These are phyloP conservation scores for Westerdykella aurantiaca DNA, from an alignment of 2,329 filamentous ascomycete genomes.

Conservation along the genomic window DNA sequence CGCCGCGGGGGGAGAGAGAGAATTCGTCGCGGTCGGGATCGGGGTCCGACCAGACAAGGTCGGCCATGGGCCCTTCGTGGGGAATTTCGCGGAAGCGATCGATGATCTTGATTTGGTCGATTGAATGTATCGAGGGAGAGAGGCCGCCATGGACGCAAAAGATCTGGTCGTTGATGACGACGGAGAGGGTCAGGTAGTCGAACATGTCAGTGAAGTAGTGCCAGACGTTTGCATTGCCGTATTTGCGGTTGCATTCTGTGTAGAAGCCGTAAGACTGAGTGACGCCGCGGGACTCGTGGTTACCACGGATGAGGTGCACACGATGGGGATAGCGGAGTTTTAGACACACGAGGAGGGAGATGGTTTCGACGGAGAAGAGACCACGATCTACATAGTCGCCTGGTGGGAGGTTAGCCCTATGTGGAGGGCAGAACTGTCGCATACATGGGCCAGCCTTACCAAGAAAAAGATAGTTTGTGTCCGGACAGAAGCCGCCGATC, in stretches of 20 bases:
- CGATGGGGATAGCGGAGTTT: constrained; percentile 95
- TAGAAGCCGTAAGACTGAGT: constrained; percentile 99
- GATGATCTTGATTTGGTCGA: constrained; percentile 99
- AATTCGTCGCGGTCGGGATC: constrained; percentile 98
- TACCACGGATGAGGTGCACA: constrained; percentile 92
- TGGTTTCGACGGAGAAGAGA: constrained; percentile 98
- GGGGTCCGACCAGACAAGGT: constrained; percentile 96
- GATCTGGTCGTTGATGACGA: constrained; percentile 98
- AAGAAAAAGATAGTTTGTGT: constrained; percentile 97
- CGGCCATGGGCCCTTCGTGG: constrained; percentile 98
- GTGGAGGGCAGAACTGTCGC: constrained; percentile 8
- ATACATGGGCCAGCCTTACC: constrained; percentile 50
- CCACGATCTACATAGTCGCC: constrained; percentile 98
- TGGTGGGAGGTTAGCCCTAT: constrained; percentile 34
- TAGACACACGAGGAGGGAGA: constrained; percentile 92
- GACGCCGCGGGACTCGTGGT: constrained; percentile 95
- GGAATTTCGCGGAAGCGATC: constrained; percentile 98
- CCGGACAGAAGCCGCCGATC: constrained; percentile 93
- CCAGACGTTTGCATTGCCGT: constrained; percentile 98
- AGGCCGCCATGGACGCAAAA: constrained; percentile 93
- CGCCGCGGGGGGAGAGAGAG: constrained; percentile 83
- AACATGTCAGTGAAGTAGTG: constrained; percentile 99
- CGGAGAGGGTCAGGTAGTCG: constrained; percentile 91
- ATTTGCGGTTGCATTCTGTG: constrained; percentile 95
- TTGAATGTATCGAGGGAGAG: constrained; percentile 76